Evolutionary conservation across 768 basidiomycete genomes (phyloP).

Genomic region (Tremella yokohamensis): DNA sequence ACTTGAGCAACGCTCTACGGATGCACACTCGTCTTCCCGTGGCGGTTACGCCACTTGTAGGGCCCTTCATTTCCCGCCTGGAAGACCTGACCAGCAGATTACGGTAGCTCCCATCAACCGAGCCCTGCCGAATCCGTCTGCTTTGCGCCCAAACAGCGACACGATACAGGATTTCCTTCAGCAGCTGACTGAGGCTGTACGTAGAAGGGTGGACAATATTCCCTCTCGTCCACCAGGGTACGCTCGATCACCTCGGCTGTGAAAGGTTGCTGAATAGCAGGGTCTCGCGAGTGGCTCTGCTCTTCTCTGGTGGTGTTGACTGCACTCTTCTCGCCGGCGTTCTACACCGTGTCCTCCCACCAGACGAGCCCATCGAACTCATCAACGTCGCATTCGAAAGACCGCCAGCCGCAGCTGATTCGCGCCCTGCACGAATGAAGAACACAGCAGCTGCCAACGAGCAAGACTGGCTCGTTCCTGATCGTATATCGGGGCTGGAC

Average conservation of each 20-base stretch:
- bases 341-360: slow-evolving; percentile 68
- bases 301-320: slow-evolving; percentile 97
- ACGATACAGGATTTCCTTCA: slow-evolving; percentile 27
- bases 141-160: slow-evolving; percentile 4
- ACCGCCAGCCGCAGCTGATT: slow-evolving; percentile 60
- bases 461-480: slow-evolving; percentile 71
- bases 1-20: slow-evolving; percentile 6
- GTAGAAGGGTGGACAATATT: slow-evolving; percentile 65
- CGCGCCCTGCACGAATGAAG: slow-evolving; percentile 53
- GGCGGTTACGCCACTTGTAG: background rate
- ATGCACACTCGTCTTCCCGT: slow-evolving; percentile 1
- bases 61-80: too few relatives aligned
- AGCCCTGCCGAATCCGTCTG: background rate
- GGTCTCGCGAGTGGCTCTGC: slow-evolving; percentile 62
- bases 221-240: slow-evolving; percentile 52
- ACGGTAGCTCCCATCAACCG: slow-evolving; percentile 9
- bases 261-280: slow-evolving; percentile 39
- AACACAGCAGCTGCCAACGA: slow-evolving; percentile 25
- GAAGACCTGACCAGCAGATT: too few relatives aligned
- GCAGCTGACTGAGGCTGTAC: slow-evolving; percentile 63
- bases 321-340: slow-evolving; percentile 78
- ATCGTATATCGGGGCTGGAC: slow-evolving; percentile 73
- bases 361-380: slow-evolving; percentile 79
- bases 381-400: slow-evolving; percentile 95
- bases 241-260: slow-evolving; percentile 42